Evolutionary conservation across 371 early-diverging fungal genomes (phyloP).

Genomic region (Syncephalastrum racemosum): DNA sequence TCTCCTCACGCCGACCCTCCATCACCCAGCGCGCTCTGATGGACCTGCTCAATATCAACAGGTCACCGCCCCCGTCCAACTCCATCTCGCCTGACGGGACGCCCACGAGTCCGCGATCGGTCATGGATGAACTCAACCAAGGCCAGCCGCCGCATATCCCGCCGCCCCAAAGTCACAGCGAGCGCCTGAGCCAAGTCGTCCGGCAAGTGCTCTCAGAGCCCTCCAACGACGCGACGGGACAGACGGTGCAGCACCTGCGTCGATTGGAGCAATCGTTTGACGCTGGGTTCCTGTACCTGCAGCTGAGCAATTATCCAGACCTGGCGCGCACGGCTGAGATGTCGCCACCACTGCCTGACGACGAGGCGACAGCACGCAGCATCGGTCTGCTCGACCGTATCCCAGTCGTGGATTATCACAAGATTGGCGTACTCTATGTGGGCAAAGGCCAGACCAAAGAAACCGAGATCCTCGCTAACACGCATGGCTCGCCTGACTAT

Average conservation of each 20-base stretch:
- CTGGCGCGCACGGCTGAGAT: constrained; percentile 53
- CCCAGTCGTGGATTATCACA: constrained; percentile 92
- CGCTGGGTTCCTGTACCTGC: constrained; percentile 64
- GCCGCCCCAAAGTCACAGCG: no score
- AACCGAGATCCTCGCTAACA: constrained; percentile 82
- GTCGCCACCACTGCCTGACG: constrained; percentile 70
- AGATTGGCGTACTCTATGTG: constrained; percentile 92
- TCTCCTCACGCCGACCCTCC: not conserved
- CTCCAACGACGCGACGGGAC: constrained; percentile 5
- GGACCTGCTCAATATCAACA: not conserved
- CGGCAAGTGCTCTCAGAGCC: constrained; percentile 35
- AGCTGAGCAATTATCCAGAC: constrained; percentile 74
- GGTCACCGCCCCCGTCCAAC: not conserved
- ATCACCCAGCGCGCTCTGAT: not conserved
- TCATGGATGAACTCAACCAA: no score
- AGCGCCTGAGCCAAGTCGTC: constrained; percentile 7
- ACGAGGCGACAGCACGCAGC: constrained; percentile 75
- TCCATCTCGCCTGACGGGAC: not conserved
- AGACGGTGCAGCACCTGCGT: constrained; percentile 18
- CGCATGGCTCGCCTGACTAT: constrained; percentile 83
- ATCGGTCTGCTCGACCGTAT: constrained; percentile 84
- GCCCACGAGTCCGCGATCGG: not conserved
- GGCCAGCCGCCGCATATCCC: no score
- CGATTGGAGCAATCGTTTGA: constrained; percentile 57
- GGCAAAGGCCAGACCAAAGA: constrained; percentile 83